Evolutionary conservation across 768 basidiomycete species (phyloP).

Genomic region (Amyloporia xantha): DNA sequence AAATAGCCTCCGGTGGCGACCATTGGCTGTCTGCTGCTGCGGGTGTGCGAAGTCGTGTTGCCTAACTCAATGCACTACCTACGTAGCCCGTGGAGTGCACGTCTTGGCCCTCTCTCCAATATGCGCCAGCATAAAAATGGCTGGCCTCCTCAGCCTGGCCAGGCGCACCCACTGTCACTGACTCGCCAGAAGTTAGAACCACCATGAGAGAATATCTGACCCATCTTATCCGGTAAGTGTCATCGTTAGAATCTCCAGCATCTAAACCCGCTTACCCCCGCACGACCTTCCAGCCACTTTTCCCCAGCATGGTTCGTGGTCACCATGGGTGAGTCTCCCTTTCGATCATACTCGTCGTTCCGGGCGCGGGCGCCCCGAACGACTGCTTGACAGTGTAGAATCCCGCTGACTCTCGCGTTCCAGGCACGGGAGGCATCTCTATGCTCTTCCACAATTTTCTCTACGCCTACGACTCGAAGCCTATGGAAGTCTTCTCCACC

Average conservation of each 20-base stretch:
- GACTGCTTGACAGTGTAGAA: too few species aligned
- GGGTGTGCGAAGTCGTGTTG: too few species aligned
- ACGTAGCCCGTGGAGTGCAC: background rate
- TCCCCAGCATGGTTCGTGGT: conserved; percentile 51
- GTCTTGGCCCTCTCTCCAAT: background rate
- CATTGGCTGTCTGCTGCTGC: too few species aligned
- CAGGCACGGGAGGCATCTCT: conserved; percentile 44
- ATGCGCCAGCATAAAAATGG: too few species aligned
- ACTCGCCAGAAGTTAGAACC: too few species aligned
- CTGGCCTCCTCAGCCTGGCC: too few species aligned
- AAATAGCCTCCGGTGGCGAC: too few species aligned
- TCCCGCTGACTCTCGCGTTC: background rate
- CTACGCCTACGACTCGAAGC: conserved; percentile 36
- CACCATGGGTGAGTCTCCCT: conserved; percentile 39
- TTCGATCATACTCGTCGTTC: background rate
- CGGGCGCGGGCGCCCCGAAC: too few species aligned
- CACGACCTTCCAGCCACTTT: conserved; percentile 49
- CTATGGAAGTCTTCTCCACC: conserved; percentile 38
- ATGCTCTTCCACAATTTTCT: conserved; percentile 53
- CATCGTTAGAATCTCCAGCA: background rate
- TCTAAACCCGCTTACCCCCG: too few species aligned
- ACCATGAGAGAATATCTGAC: background rate
- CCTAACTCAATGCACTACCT: background rate
- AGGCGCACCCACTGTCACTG: too few species aligned
- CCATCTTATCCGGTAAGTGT: background rate